Percentiles rank a stretch among this genome's conserved stretches.
These are phyloP conservation scores for Hebeloma cylindrosporum DNA, from an alignment of 768 basidiomycete species.

Conservation along the genomic window DNA sequence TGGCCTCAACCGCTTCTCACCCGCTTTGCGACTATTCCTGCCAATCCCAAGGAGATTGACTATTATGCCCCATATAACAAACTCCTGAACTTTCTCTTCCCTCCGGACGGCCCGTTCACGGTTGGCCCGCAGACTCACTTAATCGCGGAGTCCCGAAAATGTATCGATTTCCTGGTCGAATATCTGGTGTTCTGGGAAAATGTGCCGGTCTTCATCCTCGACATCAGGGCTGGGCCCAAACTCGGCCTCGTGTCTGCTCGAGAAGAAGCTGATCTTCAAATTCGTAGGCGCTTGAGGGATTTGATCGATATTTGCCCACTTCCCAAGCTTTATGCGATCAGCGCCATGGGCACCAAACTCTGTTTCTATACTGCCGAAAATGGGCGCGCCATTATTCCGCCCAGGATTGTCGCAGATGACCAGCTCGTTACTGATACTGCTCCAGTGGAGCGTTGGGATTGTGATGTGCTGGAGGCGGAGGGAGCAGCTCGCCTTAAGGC, in stretches of 20 bases:
- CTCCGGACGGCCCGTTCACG: slow-evolving; percentile 12
- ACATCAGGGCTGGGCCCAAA: slow-evolving; percentile 17
- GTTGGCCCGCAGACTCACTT: slow-evolving; percentile 12
- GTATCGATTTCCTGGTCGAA: slow-evolving; percentile 18
- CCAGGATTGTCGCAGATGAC: slow-evolving; percentile 14
- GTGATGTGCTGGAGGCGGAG: slow-evolving; percentile 14
- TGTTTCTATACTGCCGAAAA: slow-evolving; percentile 21
- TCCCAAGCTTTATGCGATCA: slow-evolving; percentile 23
- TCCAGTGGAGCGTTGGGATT: slow-evolving; percentile 32
- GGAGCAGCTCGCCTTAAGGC: background rate
- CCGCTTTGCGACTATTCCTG: slow-evolving; percentile 11
- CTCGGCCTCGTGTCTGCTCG: slow-evolving; percentile 20
- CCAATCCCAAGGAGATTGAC: slow-evolving; percentile 8
- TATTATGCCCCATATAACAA: slow-evolving; percentile 17
- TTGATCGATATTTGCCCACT: slow-evolving; percentile 16
- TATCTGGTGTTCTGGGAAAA: slow-evolving; percentile 15
- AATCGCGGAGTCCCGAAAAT: slow-evolving; percentile 1
- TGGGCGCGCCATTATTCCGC: slow-evolving; percentile 10
- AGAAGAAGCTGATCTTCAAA: slow-evolving; percentile 22
- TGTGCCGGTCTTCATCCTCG: slow-evolving; percentile 30
- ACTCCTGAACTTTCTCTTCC: slow-evolving; percentile 19
- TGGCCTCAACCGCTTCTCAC: no score
- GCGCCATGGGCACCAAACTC: slow-evolving; percentile 26
- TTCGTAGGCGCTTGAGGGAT: slow-evolving; percentile 20
- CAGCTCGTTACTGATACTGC: slow-evolving; percentile 22